phyloP scores from a whole-genome alignment of 179 eudicot species.

The Silene vulgaris region DNA sequence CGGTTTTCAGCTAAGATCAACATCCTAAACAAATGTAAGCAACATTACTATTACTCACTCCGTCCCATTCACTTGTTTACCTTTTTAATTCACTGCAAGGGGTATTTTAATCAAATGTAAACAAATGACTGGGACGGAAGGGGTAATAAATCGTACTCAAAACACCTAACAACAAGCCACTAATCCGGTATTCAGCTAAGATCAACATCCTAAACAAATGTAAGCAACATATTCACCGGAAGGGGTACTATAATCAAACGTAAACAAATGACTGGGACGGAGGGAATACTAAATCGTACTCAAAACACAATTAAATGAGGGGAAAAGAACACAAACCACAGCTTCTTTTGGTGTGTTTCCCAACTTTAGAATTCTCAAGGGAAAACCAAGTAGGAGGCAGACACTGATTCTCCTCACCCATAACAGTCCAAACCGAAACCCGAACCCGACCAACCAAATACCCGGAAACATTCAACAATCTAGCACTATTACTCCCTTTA shows the following conservation, averaged over 20 bases:
- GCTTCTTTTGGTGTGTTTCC: constrained; percentile 28
- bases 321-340: constrained; percentile 41
- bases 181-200: background rate
- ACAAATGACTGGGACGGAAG: too few species aligned
- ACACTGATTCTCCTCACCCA: constrained; percentile 46
- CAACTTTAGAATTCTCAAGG: constrained; percentile 43
- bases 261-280: too few species aligned
- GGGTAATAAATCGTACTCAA: too few species aligned
- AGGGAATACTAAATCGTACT: too few species aligned
- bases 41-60: background rate
- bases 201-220: background rate
- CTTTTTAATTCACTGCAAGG: too few species aligned
- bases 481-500: constrained; percentile 4
- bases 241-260: too few species aligned
- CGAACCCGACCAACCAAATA: constrained; percentile 65
- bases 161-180: background rate
- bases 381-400: constrained; percentile 73
- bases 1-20: background rate
- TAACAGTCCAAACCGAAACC: constrained; percentile 48
- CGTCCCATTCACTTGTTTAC: too few species aligned
- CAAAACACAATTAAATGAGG: background rate
- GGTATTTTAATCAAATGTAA: too few species aligned
- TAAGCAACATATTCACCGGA: background rate
- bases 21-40: constrained; percentile 1
- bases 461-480: constrained; percentile 44